Evolutionary conservation across 1,139 yeast genomes (phyloP).

Genomic region (Saccharomycopsis hybrid): DNA sequence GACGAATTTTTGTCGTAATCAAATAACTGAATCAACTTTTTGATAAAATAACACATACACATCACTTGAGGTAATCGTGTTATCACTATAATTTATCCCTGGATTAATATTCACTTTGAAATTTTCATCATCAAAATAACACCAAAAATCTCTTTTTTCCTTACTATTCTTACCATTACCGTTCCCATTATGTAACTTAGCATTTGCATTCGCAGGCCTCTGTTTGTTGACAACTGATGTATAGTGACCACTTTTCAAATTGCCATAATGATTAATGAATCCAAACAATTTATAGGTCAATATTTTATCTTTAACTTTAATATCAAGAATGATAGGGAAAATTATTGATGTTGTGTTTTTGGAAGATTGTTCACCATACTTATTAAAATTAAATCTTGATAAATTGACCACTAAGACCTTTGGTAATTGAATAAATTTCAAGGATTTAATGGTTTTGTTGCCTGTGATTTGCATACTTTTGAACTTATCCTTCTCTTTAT

Average conservation of each 20-base stretch:
- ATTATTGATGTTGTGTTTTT: slow-evolving; percentile 48
- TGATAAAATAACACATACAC: slow-evolving; percentile 73
- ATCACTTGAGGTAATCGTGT: slow-evolving; percentile 46
- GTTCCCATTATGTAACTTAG: neutral
- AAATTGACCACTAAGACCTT: slow-evolving; percentile 58
- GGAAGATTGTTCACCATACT: slow-evolving; percentile 36
- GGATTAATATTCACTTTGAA: slow-evolving; percentile 50
- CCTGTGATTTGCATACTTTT: slow-evolving; percentile 27
- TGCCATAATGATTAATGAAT: slow-evolving; percentile 65
- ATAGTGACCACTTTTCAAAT: slow-evolving; percentile 67
- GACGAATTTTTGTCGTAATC: neutral
- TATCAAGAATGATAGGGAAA: slow-evolving; percentile 49
- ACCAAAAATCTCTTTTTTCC: slow-evolving; percentile 44
- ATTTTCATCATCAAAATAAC: slow-evolving; percentile 65
- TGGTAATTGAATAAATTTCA: slow-evolving; percentile 60
- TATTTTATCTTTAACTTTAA: slow-evolving; percentile 35
- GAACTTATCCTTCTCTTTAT: slow-evolving; percentile 20
- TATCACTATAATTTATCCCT: slow-evolving; percentile 33
- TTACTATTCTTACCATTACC: slow-evolving; percentile 28
- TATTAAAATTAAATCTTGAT: slow-evolving; percentile 50
- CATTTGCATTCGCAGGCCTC: neutral
- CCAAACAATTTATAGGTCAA: slow-evolving; percentile 51
- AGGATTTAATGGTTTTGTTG: slow-evolving; percentile 42
- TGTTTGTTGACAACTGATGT: slow-evolving; percentile 57
- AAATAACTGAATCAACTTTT: slow-evolving; percentile 28